Conservation (phyloP, 192 early-diverging fungal species). For the Helicostylum pulchrum region DNA sequence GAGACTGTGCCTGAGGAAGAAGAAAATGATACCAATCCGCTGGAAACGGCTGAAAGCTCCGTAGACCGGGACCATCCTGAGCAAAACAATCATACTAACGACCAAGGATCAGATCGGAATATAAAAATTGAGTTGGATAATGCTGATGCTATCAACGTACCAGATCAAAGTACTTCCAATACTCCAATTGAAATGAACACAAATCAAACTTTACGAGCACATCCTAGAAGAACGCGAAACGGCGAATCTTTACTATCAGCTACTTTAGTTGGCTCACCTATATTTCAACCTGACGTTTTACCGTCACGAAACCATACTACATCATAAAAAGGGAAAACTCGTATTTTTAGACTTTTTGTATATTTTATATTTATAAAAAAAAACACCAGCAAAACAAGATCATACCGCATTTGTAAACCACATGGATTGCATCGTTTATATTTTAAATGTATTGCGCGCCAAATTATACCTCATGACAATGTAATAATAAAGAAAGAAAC, state of each 20-base stretch:
- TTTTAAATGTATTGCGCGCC: too few relatives aligned
- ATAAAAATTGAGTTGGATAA: neutral
- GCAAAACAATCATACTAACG: neutral
- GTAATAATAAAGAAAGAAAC: too few relatives aligned
- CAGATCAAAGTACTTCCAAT: too few relatives aligned
- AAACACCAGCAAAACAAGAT: too few relatives aligned
- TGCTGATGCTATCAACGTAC: neutral
- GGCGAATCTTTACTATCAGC: neutral
- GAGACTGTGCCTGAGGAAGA: constrained; percentile 7
- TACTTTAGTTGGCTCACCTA: neutral
- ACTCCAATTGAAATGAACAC: too few relatives aligned
- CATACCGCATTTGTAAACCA: too few relatives aligned
- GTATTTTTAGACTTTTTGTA: too few relatives aligned
- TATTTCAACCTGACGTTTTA: neutral
- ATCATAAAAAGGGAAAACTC: too few relatives aligned
- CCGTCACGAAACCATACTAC: too few relatives aligned
- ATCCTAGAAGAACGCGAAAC: neutral
- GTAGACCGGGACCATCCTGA: neutral
- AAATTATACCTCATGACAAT: too few relatives aligned
- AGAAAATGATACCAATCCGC: neutral
- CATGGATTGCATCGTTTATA: too few relatives aligned
- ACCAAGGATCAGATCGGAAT: neutral
- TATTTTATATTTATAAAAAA: too few relatives aligned
- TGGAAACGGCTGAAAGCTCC: neutral
- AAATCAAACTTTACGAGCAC: neutral